phyloP scores from a whole-genome alignment of 176 grass and related monocot species.

The Triticum urartu region DNA sequence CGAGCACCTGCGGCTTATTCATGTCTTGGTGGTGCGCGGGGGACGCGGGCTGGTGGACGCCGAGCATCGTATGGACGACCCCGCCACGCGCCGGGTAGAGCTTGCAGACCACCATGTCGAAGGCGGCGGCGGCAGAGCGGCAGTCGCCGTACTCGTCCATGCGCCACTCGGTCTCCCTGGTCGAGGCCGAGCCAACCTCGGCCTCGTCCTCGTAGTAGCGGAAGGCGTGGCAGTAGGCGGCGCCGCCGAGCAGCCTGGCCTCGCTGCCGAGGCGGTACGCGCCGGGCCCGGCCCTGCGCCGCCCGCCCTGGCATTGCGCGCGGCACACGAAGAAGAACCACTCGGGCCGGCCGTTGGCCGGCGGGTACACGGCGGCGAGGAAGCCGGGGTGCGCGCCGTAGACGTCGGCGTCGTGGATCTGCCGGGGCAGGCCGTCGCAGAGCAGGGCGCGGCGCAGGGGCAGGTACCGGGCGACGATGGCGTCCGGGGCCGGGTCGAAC shows the following conservation, averaged over 20 bases:
- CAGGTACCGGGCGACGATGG: constrained; percentile 31
- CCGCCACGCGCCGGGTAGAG: constrained; percentile 15
- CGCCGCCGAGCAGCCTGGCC: background rate
- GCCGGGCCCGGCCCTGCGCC: constrained; percentile 19
- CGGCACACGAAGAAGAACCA: constrained; percentile 52
- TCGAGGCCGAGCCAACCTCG: background rate
- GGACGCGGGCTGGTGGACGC: too few relatives aligned
- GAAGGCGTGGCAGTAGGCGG: constrained; percentile 39
- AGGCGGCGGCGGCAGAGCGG: background rate
- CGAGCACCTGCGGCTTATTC: constrained; percentile 35
- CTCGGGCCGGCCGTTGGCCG: constrained; percentile 10
- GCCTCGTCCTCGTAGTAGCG: constrained; percentile 37
- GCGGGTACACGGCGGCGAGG: constrained; percentile 28
- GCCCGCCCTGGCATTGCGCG: constrained; percentile 4
- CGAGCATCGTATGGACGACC: background rate
- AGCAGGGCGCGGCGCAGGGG: constrained; percentile 29
- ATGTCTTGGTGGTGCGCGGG: background rate
- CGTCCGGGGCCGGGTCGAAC: constrained; percentile 8
- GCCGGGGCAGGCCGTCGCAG: constrained; percentile 26
- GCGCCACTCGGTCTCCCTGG: constrained; percentile 37
- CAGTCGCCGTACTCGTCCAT: constrained; percentile 42
- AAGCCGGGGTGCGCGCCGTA: constrained; percentile 38
- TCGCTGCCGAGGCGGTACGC: constrained; percentile 31
- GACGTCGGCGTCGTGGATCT: constrained; percentile 39
- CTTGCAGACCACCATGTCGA: constrained; percentile 51